Evolutionary conservation across 345 rosid genomes (phyloP).

Genomic region (Nasturtium officinale): DNA sequence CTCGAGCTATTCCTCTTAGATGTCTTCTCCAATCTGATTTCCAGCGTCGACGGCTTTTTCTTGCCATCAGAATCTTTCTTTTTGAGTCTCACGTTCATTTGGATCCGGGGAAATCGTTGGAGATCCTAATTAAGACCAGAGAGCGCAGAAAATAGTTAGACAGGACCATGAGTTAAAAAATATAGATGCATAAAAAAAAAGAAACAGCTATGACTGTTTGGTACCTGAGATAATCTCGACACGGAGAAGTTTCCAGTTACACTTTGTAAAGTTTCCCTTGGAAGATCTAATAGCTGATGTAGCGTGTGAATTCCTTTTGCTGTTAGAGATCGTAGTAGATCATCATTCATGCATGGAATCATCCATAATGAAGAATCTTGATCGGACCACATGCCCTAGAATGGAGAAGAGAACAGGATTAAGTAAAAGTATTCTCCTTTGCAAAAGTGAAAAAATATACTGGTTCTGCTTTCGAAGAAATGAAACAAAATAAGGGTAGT

Average conservation of each 20-base stretch:
- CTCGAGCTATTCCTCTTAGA: slow-evolving; percentile 63
- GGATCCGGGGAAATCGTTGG: slow-evolving; percentile 70
- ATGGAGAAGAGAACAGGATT: slow-evolving; percentile 1
- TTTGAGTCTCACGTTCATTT: slow-evolving; percentile 65
- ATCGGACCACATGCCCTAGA: slow-evolving; percentile 89
- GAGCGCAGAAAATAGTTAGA: slow-evolving; percentile 8
- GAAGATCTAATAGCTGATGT: slow-evolving; percentile 73
- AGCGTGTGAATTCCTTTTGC: slow-evolving; percentile 60
- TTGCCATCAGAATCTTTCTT: slow-evolving; percentile 50
- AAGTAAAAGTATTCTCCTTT: slow-evolving; percentile 4
- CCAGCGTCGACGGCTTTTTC: slow-evolving; percentile 47
- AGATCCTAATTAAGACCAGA: slow-evolving; percentile 61
- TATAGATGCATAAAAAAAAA: not conserved
- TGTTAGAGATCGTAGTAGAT: slow-evolving; percentile 53
- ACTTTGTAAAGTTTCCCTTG: slow-evolving; percentile 58
- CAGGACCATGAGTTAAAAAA: slow-evolving; percentile 4
- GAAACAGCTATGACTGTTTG: slow-evolving; percentile 13
- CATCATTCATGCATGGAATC: slow-evolving; percentile 86
- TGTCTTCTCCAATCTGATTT: slow-evolving; percentile 73
- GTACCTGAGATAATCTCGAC: slow-evolving; percentile 71
- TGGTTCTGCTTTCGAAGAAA: not conserved
- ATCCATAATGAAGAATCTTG: slow-evolving; percentile 76
- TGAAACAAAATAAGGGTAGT: slow-evolving; percentile 11
- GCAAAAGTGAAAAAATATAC: not conserved
- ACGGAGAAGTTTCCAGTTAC: slow-evolving; percentile 58